Evolutionary conservation across 2,329 filamentous ascomycete genomes (phyloP), one percentile per base, ranked within the genome.

Genomic region (Arthroderma uncinatum): DNA sequence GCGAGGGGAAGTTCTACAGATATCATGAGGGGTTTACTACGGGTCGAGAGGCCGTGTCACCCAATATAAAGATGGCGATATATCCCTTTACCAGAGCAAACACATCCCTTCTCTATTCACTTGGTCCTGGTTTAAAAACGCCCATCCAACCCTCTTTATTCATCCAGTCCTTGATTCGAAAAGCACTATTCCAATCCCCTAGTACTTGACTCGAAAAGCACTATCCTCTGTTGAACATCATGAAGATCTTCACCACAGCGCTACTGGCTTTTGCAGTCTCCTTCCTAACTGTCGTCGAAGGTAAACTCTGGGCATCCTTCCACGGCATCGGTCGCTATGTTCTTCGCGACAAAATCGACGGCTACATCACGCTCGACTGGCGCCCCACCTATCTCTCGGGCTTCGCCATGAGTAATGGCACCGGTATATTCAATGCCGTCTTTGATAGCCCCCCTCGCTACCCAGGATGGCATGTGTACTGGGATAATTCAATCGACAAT

Each of bases 391-490:
- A 42, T 42, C 8, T 42, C 2, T 42, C 44, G 5, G 39, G 1
- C 19, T 19, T 19, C 39, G 23, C 19, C 55, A 44, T n/a, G 12
- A 14, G 37, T 40, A 37, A 44, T 14, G 39, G 30, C 21, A 40
- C n/a, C 21, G 8, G 16, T 23, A 19, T 16, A 42, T 60, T 55
- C 23, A 44, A 47, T 33, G 33, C 36, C 34, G 39, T 60, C 44
- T 56, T 42, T 36, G 53, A 58, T 40, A 56, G 55, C 16, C 12
- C 12, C 16, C 2, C 21, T 12, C 16, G 4, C 42, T 9, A 9
- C 16, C 53, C 54, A 5, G 42, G 47, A 16, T 61, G 58, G 58
- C 23, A 28, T 14, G 25, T 54, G 25, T 40, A 42, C 23, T 44
- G 53, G 37, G 52, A 50, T 21, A 21, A 57, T 8, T n/a, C n/a